phyloP scores from a whole-genome alignment of 2,329 filamentous ascomycete species.

The Daldinia sp. region DNA sequence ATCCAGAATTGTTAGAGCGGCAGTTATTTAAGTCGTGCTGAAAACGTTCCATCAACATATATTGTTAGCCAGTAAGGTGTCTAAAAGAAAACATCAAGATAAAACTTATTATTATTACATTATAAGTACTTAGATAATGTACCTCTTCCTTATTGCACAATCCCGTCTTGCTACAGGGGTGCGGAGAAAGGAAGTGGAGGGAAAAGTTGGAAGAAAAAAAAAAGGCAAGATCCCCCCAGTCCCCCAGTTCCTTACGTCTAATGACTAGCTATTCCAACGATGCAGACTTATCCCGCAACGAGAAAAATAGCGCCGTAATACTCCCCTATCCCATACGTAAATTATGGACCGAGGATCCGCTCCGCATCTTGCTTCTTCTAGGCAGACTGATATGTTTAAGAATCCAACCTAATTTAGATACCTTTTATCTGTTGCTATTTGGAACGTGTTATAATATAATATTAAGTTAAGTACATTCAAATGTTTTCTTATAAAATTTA shows the following conservation, averaged over 20 bases:
- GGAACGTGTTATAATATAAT: background rate
- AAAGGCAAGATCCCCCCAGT: background rate
- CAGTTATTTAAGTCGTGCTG: slow-evolving; percentile 1
- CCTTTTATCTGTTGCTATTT: background rate
- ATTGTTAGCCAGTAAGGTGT: too few relatives aligned
- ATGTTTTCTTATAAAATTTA: background rate
- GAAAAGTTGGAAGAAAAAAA: too few relatives aligned
- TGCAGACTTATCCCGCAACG: slow-evolving; percentile 1
- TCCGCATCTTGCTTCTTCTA: slow-evolving; percentile 2
- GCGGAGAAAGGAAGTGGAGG: too few relatives aligned
- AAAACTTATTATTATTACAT: too few relatives aligned
- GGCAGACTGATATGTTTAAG: background rate
- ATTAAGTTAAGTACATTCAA: background rate
- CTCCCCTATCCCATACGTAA: slow-evolving; percentile 1
- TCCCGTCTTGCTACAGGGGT: background rate
- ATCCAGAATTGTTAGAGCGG: background rate
- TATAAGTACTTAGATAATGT: background rate
- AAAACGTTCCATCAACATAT: background rate
- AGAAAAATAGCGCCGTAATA: slow-evolving; percentile 10
- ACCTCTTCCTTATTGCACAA: background rate
- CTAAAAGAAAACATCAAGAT: too few relatives aligned
- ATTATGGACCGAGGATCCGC: slow-evolving; percentile 3
- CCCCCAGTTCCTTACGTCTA: background rate
- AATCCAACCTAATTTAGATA: background rate
- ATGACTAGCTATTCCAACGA: background rate